Evolutionary conservation across 495 filamentous ascomycete species (phyloP), one percentile per base, ranked within the genome.

Genomic region (Podospora bellae-mahoneyi): DNA sequence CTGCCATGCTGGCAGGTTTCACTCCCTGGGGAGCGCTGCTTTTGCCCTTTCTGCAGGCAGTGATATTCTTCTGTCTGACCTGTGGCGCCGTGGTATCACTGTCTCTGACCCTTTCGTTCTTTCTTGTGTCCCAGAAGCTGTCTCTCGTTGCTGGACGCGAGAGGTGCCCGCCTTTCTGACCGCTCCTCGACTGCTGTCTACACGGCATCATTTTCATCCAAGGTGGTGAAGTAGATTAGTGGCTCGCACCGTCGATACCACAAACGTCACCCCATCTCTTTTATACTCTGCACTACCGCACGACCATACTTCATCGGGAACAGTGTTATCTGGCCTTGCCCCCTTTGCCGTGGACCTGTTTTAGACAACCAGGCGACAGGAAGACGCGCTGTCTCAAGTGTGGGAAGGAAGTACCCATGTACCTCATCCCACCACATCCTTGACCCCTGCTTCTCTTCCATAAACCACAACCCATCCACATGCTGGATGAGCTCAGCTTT

Each of bases 1-100:
- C 66, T 74, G 66, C 66, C 65, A 68, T 68, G 62, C 64, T 75
- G 69, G 74, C 68, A 72, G 62, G 68, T 71, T 64, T 72, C 68
- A 67, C 13, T 56, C 57, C 20, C 15, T 44, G 27, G 67, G 16
- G 30, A 48, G 23, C 23, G 23, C 60, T 48, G 39, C 39, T 48
- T 10, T 48, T 19, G 13, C 5, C 53, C 44, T 48, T 4, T 59
- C 26, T 39, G n/a, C 62, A 56, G 32, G 61, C 20, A 32, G 4
- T 48, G 39, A 48, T 13, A 48, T 48, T 48, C 39, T 48, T 48
- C 39, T 48, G 39, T 48, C 39, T 13, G 39, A 48, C 39, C 1
- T 48, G 39, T 48, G 39, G 39, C 39, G 39, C 39, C 39, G 15
- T 48, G 39, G 39, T 48, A 48, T 48, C 39, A 48, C 39, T 48